Percentiles rank a stretch among this genome's conserved stretches.
phyloP scores from a whole-genome alignment of 1,284 basidiomycete genomes.

The Stereum hirsutum region DNA sequence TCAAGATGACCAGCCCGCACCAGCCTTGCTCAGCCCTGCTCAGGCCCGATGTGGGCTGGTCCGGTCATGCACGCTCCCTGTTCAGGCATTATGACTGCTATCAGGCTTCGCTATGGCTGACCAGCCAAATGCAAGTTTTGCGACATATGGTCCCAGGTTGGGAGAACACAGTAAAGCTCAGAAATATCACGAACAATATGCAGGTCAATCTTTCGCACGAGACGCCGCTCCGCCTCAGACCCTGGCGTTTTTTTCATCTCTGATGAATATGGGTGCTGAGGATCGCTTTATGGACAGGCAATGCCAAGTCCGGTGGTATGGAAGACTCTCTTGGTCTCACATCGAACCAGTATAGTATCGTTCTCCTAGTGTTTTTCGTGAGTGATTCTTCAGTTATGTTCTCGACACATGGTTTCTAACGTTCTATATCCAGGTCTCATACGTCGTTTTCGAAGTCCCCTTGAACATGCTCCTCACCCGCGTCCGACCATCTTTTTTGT shows the following conservation, averaged over 20 bases:
- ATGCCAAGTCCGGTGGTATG: slow-evolving; percentile 29
- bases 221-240: not conserved
- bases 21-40: no score
- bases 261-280: no score
- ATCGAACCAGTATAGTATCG: slow-evolving; percentile 15
- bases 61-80: no score
- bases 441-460: slow-evolving; percentile 1
- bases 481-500: slow-evolving; percentile 2
- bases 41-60: no score
- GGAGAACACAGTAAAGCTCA: not conserved
- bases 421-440: not conserved
- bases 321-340: slow-evolving; percentile 20
- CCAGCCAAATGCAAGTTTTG: no score
- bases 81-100: no score
- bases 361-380: slow-evolving; percentile 20
- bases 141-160: no score
- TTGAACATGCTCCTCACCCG: slow-evolving; percentile 1
- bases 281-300: slow-evolving; percentile 16
- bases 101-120: no score
- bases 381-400: slow-evolving; percentile 3
- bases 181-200: not conserved
- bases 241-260: no score
- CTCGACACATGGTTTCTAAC: not conserved
- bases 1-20: no score
- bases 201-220: slow-evolving; percentile 4